Percentiles rank a stretch among this genome's conserved stretches.
Conservation (phyloP, 371 early-diverging fungal species). For the Umbelopsis sp. region DNA sequence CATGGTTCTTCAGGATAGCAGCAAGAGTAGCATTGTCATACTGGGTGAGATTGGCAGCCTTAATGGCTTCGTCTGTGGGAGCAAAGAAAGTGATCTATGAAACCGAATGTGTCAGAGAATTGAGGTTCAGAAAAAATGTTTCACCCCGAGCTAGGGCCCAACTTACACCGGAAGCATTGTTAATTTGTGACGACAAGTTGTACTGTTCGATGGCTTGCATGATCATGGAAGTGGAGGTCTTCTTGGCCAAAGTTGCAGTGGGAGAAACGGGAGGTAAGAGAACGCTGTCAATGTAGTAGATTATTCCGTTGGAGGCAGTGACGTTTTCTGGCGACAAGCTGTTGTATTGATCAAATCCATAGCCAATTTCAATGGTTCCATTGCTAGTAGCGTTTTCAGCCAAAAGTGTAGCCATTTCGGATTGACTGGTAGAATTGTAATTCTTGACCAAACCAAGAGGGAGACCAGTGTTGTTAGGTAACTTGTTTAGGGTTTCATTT, state of each 20-base stretch:
- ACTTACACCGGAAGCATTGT: constrained; percentile 3
- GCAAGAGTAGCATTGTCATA: constrained; percentile 22
- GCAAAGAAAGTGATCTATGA: constrained; percentile 19
- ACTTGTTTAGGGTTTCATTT: not conserved
- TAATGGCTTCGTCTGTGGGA: constrained; percentile 15
- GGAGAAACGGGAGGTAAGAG: constrained; percentile 8
- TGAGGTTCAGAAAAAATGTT: not conserved
- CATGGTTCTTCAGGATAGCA: constrained; percentile 32
- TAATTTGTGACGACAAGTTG: not conserved
- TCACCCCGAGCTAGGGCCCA: not conserved
- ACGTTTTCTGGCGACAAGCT: not conserved
- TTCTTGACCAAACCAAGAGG: not conserved
- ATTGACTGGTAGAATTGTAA: not conserved
- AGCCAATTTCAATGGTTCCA: constrained; percentile 7
- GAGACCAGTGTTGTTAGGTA: not conserved
- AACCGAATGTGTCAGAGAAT: not conserved
- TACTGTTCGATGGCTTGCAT: not conserved
- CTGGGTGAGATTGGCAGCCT: not conserved
- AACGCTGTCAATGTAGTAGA: constrained; percentile 17
- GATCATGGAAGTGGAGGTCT: not conserved
- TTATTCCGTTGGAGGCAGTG: constrained; percentile 15
- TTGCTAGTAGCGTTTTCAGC: not conserved
- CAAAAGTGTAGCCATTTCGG: no score
- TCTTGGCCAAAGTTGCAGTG: not conserved
- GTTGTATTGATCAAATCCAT: not conserved